phyloP scores from a whole-genome alignment of 768 basidiomycete genomes.

The Tulasnella sp. region DNA sequence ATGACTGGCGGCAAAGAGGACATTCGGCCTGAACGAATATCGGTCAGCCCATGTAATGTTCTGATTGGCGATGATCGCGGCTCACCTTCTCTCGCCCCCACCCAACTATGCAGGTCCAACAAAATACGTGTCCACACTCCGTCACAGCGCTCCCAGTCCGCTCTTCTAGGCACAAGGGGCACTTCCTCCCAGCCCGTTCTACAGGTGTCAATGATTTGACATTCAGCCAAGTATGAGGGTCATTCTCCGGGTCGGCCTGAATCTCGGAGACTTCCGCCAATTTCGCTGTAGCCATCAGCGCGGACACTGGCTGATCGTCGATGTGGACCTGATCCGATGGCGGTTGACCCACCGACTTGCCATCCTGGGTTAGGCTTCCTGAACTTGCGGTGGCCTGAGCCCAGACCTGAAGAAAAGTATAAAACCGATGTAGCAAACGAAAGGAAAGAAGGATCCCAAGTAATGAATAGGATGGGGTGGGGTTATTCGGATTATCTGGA shows the following conservation, averaged over 20 bases:
- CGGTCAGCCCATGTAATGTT: background rate
- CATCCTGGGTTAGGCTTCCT: background rate
- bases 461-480: slow-evolving; percentile 79
- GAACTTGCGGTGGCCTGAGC: slow-evolving; percentile 15
- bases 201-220: slow-evolving; percentile 41
- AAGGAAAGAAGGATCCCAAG: slow-evolving; percentile 62
- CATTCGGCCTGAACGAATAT: slow-evolving; percentile 54
- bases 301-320: slow-evolving; percentile 6
- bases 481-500: slow-evolving; percentile 56
- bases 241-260: slow-evolving; percentile 42
- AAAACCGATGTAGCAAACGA: slow-evolving; percentile 53
- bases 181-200: slow-evolving; percentile 48
- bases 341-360: too few relatives aligned
- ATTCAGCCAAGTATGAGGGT: slow-evolving; percentile 56
- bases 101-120: slow-evolving; percentile 80
- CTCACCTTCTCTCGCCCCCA: slow-evolving; percentile 82
- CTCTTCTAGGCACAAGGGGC: slow-evolving; percentile 78
- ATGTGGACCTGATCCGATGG: background rate
- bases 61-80: background rate
- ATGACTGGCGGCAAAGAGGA: slow-evolving; percentile 70
- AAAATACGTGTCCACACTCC: slow-evolving; percentile 84
- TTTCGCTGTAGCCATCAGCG: background rate
- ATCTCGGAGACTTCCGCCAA: background rate
- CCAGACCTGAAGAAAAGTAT: slow-evolving; percentile 25
- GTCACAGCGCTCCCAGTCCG: slow-evolving; percentile 72